Evolutionary conservation across 352 stramenopile genomes (phyloP).

Genomic region (Albugo laibachii): DNA sequence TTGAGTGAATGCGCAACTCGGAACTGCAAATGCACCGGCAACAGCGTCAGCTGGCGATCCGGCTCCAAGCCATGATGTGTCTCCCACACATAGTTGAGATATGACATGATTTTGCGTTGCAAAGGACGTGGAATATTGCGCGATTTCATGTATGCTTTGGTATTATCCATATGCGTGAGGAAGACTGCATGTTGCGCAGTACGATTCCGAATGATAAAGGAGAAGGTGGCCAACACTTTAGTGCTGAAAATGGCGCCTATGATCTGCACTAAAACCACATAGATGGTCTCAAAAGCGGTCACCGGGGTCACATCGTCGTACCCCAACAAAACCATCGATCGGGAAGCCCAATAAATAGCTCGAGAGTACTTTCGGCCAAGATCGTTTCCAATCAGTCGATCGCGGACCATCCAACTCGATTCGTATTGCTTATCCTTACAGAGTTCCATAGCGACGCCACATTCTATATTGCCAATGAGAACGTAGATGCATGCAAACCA

Average conservation of each 20-base stretch:
- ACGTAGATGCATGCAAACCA: constrained; percentile 49
- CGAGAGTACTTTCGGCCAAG: constrained; percentile 26
- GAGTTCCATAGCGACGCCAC: constrained; percentile 27
- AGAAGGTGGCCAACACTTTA: constrained; percentile 37
- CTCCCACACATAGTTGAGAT: constrained; percentile 39
- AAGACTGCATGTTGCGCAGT: constrained; percentile 36
- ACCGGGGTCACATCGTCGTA: constrained; percentile 38
- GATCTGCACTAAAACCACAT: constrained; percentile 35
- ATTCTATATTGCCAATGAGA: constrained; percentile 39
- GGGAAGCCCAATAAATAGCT: constrained; percentile 33
- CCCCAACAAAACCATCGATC: constrained; percentile 28
- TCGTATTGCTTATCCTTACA: constrained; percentile 13
- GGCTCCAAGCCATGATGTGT: constrained; percentile 37
- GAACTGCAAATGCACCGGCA: constrained; percentile 45
- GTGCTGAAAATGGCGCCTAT: constrained; percentile 43
- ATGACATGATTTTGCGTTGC: constrained; percentile 27
- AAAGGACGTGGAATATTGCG: constrained; percentile 36
- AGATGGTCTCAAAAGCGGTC: constrained; percentile 30
- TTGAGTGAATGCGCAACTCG: constrained; percentile 43
- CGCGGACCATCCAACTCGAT: constrained; percentile 51
- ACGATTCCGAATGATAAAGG: constrained; percentile 49
- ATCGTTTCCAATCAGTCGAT: constrained; percentile 26
- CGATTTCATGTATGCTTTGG: constrained; percentile 57
- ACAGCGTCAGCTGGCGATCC: constrained; percentile 26
- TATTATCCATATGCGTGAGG: constrained; percentile 41